A percentile compares a stretch with the other conserved stretches of the same genome.
Conservation (phyloP, 352 stramenopile genomes). For the Peronospora farinosa region DNA sequence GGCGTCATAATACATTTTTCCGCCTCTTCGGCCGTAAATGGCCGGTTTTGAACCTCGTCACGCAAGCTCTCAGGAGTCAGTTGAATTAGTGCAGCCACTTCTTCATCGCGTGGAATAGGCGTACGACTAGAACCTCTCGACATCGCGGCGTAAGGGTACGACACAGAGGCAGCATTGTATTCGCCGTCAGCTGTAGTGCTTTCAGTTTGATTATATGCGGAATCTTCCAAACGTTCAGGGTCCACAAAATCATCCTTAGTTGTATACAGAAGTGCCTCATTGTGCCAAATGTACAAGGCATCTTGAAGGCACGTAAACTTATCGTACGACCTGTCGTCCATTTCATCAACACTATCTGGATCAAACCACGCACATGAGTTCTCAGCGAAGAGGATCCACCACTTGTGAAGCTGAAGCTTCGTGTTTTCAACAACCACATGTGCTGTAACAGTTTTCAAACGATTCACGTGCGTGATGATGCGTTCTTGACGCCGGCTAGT, state of each 20-base stretch:
- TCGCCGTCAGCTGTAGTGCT: background rate
- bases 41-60: conserved; percentile 30
- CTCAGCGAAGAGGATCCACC: conserved; percentile 56
- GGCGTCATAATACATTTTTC: conserved; percentile 28
- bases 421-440: conserved; percentile 51
- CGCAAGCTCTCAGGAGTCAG: conserved; percentile 45
- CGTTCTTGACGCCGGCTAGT: conserved; percentile 14
- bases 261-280: conserved; percentile 49
- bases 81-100: conserved; percentile 30
- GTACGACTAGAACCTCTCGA: background rate
- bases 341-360: conserved; percentile 35
- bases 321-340: conserved; percentile 60
- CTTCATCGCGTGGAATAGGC: conserved; percentile 17
- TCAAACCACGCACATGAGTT: conserved; percentile 66
- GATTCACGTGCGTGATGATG: conserved; percentile 45
- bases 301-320: conserved; percentile 81
- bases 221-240: conserved; percentile 5
- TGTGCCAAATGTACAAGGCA: conserved; percentile 67
- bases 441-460: conserved; percentile 45
- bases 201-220: conserved; percentile 7
- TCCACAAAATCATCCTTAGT: conserved; percentile 43
- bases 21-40: conserved; percentile 32
- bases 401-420: conserved; percentile 73
- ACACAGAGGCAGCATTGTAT: conserved; percentile 6
- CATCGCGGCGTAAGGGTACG: background rate